Base-by-base conservation (phyloP, 1,139 yeast genomes). In the Hyphopichia buzzinii region DNA sequence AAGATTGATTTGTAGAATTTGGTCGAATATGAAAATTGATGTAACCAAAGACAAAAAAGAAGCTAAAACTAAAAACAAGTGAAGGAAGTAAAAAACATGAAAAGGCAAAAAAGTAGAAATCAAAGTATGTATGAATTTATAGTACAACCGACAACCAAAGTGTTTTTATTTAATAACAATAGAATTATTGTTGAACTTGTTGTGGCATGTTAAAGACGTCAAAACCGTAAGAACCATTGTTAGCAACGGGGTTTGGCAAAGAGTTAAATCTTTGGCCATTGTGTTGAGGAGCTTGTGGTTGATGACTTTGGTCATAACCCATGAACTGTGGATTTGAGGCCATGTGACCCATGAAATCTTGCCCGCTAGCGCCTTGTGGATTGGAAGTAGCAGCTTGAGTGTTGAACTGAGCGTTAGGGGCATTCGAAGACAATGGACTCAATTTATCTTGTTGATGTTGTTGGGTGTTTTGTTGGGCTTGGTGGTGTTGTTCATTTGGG, bases 221-320 rank as follows among this genome's bases (percentile, higher is more conserved):
- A 42, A 50, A 55, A 12, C 53, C 52, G 32, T 46, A 50, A 21
- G 35, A 34, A n/a, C 36, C 31, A 28, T 33, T 32, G 29, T 33
- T 34, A 12, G 38, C 43, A 15, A 52, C 50, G 4, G 63, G 61
- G 8, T 54, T 57, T 8, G 66, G 66, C 38, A 59, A 57, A 25
- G 60, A 51, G 39, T 55, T 56, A 38, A 52, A 62, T 31, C 65
- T 49, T 34, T 54, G 60, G 15, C 31, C 31, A 29, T 24, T 11
- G 11, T 30, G 27, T 22, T 48, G 48, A 29, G 33, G 41, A 29
- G 27, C 26, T 31, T 39, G 46, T 13, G 23, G 39, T 31, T 23
- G 33, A 15, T 30, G 31, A n/a, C 15, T 22, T 14, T 43, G 50
- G 28, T 48, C 53, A 31, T 48, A 48, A 29, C 45, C 45, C 36